Conservation (phyloP, 768 basidiomycete genomes). For the Leccinum boreale region DNA sequence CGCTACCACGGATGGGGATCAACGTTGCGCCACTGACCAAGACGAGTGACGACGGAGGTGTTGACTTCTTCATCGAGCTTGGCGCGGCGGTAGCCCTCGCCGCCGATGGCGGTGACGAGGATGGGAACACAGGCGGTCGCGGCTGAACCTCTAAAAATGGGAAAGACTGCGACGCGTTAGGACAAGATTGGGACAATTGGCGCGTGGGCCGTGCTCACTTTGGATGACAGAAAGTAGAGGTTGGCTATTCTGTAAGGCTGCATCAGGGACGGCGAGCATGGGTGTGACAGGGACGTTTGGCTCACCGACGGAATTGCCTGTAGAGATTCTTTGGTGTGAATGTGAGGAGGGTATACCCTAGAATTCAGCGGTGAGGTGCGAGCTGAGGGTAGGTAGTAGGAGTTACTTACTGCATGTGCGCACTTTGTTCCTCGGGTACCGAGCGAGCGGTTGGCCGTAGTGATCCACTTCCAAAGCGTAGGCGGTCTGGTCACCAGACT, state of each 20-base stretch:
- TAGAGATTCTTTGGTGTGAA: constrained; percentile 93
- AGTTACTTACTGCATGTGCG: no score
- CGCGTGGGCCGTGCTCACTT: constrained; percentile 47
- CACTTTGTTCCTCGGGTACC: no score
- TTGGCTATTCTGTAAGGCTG: constrained; percentile 67
- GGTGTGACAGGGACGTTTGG: not conserved
- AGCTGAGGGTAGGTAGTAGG: no score
- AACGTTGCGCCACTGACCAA: constrained; percentile 72
- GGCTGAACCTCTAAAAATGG: constrained; percentile 86
- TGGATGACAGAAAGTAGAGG: constrained; percentile 87
- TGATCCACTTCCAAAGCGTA: no score
- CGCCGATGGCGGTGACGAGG: constrained; percentile 72
- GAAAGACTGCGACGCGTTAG: constrained; percentile 57
- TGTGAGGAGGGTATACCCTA: constrained; percentile 40
- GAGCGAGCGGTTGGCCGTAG: no score
- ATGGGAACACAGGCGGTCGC: constrained; percentile 82
- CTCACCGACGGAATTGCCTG: constrained; percentile 88
- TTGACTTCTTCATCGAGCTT: constrained; percentile 90
- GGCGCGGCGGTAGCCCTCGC: constrained; percentile 94
- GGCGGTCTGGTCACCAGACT: no score
- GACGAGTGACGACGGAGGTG: constrained; percentile 86
- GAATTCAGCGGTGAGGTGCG: no score
- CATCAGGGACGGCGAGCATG: not conserved
- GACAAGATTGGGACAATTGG: no score
- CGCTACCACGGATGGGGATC: constrained; percentile 40